Evolutionary conservation across 2,329 filamentous ascomycete genomes (phyloP).

Genomic region (Microthyrium microscopicum): DNA sequence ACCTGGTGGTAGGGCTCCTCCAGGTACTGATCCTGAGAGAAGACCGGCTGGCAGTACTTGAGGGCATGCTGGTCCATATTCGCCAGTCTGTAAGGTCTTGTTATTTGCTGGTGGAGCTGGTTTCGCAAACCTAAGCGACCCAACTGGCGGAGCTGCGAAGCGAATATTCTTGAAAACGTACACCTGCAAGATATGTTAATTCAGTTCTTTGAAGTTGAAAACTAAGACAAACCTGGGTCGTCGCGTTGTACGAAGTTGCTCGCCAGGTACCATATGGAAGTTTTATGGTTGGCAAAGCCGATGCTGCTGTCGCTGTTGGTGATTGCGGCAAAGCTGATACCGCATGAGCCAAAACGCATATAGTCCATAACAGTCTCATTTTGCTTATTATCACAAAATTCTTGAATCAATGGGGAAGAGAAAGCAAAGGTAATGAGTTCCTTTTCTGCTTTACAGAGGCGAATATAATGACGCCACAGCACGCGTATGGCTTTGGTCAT

Average conservation of each 20-base stretch:
- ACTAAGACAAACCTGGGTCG: slow-evolving; percentile 5
- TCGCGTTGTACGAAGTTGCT: slow-evolving; percentile 4
- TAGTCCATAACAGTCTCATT: no score
- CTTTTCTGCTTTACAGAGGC: no score
- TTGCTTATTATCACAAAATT: no score
- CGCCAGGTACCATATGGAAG: slow-evolving; percentile 7
- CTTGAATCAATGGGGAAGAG: no score
- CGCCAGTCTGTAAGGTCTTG: slow-evolving; percentile 4
- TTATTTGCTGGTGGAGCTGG: slow-evolving; percentile 8
- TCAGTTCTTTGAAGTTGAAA: no score
- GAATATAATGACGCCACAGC: no score
- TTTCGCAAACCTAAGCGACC: slow-evolving; percentile 10
- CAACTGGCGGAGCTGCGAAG: slow-evolving; percentile 19
- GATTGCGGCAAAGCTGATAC: no score
- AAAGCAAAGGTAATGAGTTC: no score
- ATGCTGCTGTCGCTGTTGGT: no score
- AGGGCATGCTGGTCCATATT: background rate
- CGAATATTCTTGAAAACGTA: slow-evolving; percentile 13
- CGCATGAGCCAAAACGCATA: no score
- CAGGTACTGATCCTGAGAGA: no score
- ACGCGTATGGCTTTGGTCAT: no score
- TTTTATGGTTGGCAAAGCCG: slow-evolving; percentile 4
- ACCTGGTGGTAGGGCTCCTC: background rate
- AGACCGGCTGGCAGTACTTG: background rate
- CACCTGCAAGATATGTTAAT: slow-evolving; percentile 4